phyloP scores from a whole-genome alignment of 1,139 yeast species.

The Zygosaccharomyces pseudobailii region DNA sequence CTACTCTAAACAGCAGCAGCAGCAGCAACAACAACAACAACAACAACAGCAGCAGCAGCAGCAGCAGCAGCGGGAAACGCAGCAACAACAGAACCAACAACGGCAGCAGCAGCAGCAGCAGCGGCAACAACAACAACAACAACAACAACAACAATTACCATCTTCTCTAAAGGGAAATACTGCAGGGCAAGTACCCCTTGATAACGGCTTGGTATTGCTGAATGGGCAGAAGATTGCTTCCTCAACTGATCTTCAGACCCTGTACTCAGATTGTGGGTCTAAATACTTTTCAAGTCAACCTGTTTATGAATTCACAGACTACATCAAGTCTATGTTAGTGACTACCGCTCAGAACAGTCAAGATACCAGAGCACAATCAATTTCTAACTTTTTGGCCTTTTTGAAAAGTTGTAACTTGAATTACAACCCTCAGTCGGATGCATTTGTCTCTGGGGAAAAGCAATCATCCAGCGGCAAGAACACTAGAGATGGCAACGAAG shows the following conservation, averaged over 20 bases:
- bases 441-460: constrained; percentile 13
- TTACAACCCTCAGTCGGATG: constrained; percentile 28
- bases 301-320: constrained; percentile 27
- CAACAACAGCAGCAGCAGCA: constrained; percentile 6
- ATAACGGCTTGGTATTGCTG: constrained; percentile 25
- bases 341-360: neutral
- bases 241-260: constrained; percentile 23
- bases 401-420: constrained; percentile 28
- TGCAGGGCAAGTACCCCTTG: constrained; percentile 17
- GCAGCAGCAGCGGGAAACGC: constrained; percentile 8
- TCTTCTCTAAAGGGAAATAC: constrained; percentile 1
- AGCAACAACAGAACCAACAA: constrained; percentile 1
- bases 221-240: constrained; percentile 24
- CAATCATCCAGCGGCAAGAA: neutral
- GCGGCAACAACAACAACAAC: constrained; percentile 6
- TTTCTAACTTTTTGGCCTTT: constrained; percentile 19
- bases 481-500: constrained; percentile 6
- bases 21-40: constrained; percentile 2
- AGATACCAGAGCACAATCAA: constrained; percentile 7
- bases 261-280: constrained; percentile 27
- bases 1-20: constrained; percentile 10
- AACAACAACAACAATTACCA: constrained; percentile 1
- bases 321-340: constrained; percentile 20
- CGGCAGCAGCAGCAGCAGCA: constrained; percentile 6
- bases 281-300: constrained; percentile 28